A percentile compares a stretch with the other conserved stretches of the same genome.
Evolutionary conservation across 345 rosid genomes (phyloP).

Genomic region (Cardamine occulta): DNA sequence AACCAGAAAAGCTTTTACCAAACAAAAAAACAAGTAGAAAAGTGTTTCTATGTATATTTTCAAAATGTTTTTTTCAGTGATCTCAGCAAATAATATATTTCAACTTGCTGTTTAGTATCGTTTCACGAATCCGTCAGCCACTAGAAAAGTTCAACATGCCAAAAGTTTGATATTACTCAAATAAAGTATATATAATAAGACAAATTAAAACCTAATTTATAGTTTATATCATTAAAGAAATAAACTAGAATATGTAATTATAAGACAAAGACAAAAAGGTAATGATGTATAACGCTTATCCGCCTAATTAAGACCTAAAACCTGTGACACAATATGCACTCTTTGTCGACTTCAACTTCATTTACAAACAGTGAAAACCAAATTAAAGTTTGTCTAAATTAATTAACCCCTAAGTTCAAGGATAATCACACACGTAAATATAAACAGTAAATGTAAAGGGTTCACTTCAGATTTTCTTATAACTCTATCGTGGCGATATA

Average conservation of each 20-base stretch:
- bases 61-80: neutral
- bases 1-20: neutral
- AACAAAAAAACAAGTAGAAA: neutral
- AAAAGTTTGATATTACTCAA: neutral
- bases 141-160: constrained; percentile 27
- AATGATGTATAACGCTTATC: constrained; percentile 44
- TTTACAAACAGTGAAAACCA: constrained; percentile 4
- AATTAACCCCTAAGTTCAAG: neutral
- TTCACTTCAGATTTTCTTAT: neutral
- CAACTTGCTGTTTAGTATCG: constrained; percentile 32
- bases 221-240: constrained; percentile 24
- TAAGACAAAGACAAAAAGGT: constrained; percentile 28
- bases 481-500: constrained; percentile 2
- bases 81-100: constrained; percentile 24
- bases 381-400: neutral
- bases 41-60: neutral
- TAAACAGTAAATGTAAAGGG: neutral
- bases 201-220: constrained; percentile 35
- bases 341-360: constrained; percentile 32
- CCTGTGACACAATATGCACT: constrained; percentile 27
- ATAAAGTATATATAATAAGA: constrained; percentile 25
- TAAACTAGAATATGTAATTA: constrained; percentile 19
- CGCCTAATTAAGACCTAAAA: constrained; percentile 35
- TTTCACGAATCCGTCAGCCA: constrained; percentile 33
- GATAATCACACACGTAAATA: neutral